These are phyloP conservation scores for Zymoseptoria brevis DNA, from an alignment of 2,329 filamentous ascomycete genomes.

Conservation along the genomic window DNA sequence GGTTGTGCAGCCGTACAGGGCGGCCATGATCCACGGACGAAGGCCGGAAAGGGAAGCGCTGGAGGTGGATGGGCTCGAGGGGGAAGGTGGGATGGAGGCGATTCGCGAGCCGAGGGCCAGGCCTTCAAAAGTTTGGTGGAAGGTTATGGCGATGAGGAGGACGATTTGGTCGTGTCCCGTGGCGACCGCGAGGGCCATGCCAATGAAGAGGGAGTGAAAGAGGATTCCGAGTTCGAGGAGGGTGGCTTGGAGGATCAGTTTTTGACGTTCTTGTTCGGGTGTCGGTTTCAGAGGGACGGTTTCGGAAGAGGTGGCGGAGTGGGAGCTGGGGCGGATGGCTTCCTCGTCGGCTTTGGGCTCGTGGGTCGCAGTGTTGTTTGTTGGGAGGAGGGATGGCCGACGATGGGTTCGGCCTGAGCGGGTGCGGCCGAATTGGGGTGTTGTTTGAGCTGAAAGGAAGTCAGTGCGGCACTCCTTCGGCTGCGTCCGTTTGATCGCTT, in stretches of 20 bases:
- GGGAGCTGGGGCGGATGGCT: background rate
- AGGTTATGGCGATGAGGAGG: constrained; percentile 57
- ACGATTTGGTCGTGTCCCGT: constrained; percentile 54
- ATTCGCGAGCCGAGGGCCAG: constrained; percentile 61
- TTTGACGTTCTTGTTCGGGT: constrained; percentile 38
- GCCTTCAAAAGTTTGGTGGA: constrained; percentile 60
- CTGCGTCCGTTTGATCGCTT: no score
- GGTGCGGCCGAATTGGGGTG: constrained; percentile 49
- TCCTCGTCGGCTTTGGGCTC: background rate
- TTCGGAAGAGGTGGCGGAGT: background rate
- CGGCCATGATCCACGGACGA: constrained; percentile 62
- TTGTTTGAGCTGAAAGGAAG: constrained; percentile 72
- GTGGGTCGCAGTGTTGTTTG: background rate
- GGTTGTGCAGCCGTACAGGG: constrained; percentile 50
- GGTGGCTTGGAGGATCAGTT: constrained; percentile 60
- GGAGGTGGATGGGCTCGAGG: constrained; percentile 36
- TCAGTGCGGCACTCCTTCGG: no score
- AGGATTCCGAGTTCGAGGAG: constrained; percentile 66
- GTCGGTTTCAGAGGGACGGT: background rate
- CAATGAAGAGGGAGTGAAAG: constrained; percentile 66
- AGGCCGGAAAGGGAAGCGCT: no score
- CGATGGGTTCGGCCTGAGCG: constrained; percentile 12
- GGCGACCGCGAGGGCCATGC: constrained; percentile 60
- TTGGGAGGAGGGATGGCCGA: background rate
- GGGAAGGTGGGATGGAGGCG: constrained; percentile 42